phyloP scores from a whole-genome alignment of 2,329 filamentous ascomycete species.

The Microascus cirrosus region DNA sequence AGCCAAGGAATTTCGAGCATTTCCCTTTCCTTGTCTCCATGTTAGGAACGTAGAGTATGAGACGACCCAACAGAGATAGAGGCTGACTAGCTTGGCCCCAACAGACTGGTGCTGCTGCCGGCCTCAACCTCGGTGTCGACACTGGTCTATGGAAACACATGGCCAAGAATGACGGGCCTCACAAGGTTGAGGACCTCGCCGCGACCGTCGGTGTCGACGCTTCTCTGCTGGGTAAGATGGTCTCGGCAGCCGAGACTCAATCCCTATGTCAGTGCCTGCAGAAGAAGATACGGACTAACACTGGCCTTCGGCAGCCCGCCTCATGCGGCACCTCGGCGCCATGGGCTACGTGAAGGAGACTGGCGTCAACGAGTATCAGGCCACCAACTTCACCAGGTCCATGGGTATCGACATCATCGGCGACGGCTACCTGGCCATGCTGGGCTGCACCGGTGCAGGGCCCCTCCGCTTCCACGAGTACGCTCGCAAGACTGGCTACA shows the following conservation, averaged over 20 bases:
- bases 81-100: neutral
- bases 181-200: slow-evolving; percentile 20
- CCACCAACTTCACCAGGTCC: slow-evolving; percentile 24
- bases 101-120: slow-evolving; percentile 13
- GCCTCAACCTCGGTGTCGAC: slow-evolving; percentile 19
- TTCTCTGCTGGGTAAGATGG: slow-evolving; percentile 13
- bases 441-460: neutral
- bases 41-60: too few relatives aligned
- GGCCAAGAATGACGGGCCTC: slow-evolving; percentile 16
- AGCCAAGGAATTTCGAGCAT: neutral
- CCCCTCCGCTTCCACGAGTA: slow-evolving; percentile 18
- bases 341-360: slow-evolving; percentile 27
- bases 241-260: neutral
- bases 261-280: neutral
- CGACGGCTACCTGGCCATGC: slow-evolving; percentile 20
- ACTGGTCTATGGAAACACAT: slow-evolving; percentile 23
- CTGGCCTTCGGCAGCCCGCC: slow-evolving; percentile 10
- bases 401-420: slow-evolving; percentile 21
- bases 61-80: neutral
- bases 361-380: slow-evolving; percentile 20
- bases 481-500: slow-evolving; percentile 15
- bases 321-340: slow-evolving; percentile 23
- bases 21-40: too few relatives aligned
- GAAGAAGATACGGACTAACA: neutral
- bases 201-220: slow-evolving; percentile 14